Base-by-base conservation (phyloP, 768 basidiomycete genomes). In the Lyophyllum shimeji region DNA sequence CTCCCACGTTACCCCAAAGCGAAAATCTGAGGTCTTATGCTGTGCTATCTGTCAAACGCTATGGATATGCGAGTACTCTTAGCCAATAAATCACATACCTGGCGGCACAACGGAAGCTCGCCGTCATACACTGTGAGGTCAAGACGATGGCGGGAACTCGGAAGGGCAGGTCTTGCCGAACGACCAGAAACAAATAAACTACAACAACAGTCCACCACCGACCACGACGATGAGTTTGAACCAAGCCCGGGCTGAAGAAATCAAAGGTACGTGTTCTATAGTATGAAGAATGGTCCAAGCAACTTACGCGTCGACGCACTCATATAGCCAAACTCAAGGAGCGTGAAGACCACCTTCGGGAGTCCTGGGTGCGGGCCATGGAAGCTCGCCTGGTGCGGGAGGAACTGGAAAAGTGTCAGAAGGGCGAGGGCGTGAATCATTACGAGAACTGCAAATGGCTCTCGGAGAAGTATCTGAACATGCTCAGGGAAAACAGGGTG, bases 281-380 rank as follows among this genome's bases (percentile, higher is more conserved):
- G 17, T n/a, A 12, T 31, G 11, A 9, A 23, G 29, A 21, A 13
- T 21, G 33, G 37, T 12, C 20, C 21, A 6, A 43, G 20, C 34
- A 47, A 24, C 59, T 20, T 11, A 46, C 29, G 33, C 29, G 4
- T 43, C 40, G 12, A 29, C 52, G 7, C 2, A n/a, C 15, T 3
- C 27, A 47, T 37, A 11, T 52, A 92, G 90, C 80, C 17, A 84
- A 81, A 68, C 71, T 89, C 49, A 73, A 82, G 63, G 81, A 80
- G 62, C 87, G 90, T 39, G 93, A 96, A 58, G 74, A 83, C 45
- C 76, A 82, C 71, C 77, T 98, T 67, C 85, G 90, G 50, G 95
- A 98, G 75, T 90, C 91, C 49, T 98, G 95, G 95, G 82, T 97
- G 29, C 88, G 86, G 63, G 87, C 91, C 20, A 96, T 98, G 94